Conservation (phyloP, 2,329 filamentous ascomycete species). For the Fusarium mundagurra region DNA sequence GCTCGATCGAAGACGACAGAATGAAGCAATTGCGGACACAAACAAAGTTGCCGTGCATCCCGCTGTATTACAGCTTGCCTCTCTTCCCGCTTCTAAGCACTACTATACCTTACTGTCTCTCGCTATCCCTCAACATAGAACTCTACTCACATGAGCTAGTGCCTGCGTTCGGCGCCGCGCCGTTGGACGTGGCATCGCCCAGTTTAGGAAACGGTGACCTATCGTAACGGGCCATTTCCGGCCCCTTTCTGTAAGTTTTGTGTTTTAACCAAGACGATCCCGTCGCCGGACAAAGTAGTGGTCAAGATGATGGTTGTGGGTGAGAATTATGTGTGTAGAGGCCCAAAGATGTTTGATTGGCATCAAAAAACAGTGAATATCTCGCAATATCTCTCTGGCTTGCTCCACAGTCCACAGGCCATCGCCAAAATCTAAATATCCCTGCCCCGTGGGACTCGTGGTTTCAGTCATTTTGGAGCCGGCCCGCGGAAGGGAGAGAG, state of each 20-base stretch:
- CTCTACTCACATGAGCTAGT: slow-evolving; percentile 12
- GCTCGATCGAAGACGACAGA: not conserved
- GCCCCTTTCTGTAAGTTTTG: slow-evolving; percentile 32
- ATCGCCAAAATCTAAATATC: not conserved
- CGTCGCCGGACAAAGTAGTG: not conserved
- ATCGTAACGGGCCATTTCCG: slow-evolving; percentile 36
- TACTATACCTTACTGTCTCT: not conserved
- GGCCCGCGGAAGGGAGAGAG: slow-evolving; percentile 23
- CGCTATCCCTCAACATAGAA: slow-evolving; percentile 4
- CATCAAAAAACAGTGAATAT: slow-evolving; percentile 8
- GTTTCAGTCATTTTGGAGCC: slow-evolving; percentile 32
- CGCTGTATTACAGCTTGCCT: slow-evolving; percentile 6
- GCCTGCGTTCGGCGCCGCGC: slow-evolving; percentile 16
- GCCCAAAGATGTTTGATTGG: slow-evolving; percentile 25
- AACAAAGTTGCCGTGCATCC: slow-evolving; percentile 5
- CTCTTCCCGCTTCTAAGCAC: not conserved
- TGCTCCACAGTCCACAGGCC: slow-evolving; percentile 14
- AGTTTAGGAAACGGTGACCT: slow-evolving; percentile 32
- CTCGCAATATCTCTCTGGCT: slow-evolving; percentile 9
- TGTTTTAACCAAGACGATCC: slow-evolving; percentile 10
- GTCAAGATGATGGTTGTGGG: slow-evolving; percentile 17
- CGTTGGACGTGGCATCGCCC: slow-evolving; percentile 33
- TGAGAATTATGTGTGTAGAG: slow-evolving; percentile 9
- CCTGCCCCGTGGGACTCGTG: slow-evolving; percentile 10
- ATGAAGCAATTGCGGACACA: not conserved